A percentile compares a stretch with the other conserved stretches of the same genome.
Conservation (phyloP, 2,329 filamentous ascomycete genomes). For the Penicillium olsonii region DNA sequence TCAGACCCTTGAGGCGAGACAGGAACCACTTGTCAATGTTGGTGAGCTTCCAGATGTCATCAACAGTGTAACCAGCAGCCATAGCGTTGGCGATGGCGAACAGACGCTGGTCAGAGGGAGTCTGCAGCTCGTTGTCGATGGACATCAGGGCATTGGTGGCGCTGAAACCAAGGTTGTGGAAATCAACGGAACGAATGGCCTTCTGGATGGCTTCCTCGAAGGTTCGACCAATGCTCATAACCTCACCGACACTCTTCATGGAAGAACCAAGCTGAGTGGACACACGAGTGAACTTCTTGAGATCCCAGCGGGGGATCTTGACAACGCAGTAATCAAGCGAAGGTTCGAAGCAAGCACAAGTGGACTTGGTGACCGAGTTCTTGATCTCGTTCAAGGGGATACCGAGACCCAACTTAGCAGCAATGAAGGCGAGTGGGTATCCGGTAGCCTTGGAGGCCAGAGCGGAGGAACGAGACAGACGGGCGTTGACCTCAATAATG, state of each 20-base stretch:
- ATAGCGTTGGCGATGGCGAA: slow-evolving; percentile 99
- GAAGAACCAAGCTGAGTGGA: slow-evolving; percentile 94
- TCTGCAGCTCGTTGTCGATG: slow-evolving; percentile 93
- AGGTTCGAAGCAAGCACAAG: slow-evolving; percentile 96
- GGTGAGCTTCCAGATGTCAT: slow-evolving; percentile 97
- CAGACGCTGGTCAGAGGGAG: slow-evolving; percentile 92
- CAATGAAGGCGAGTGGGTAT: slow-evolving; percentile 93
- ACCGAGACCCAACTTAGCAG: slow-evolving; percentile 90
- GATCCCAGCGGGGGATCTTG: slow-evolving; percentile 97
- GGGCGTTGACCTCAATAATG: slow-evolving; percentile 98
- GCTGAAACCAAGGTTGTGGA: slow-evolving; percentile 92
- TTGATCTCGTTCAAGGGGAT: slow-evolving; percentile 96
- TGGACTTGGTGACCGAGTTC: slow-evolving; percentile 93
- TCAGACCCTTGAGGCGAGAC: slow-evolving; percentile 84
- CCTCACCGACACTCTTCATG: slow-evolving; percentile 99
- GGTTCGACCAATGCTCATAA: slow-evolving; percentile 95
- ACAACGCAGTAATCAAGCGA: slow-evolving; percentile 97
- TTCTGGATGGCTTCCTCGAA: slow-evolving; percentile 99
- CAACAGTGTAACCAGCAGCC: slow-evolving; percentile 87
- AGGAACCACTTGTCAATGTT: slow-evolving; percentile 99
- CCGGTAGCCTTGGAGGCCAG: slow-evolving; percentile 96
- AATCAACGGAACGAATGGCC: slow-evolving; percentile 92
- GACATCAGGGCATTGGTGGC: slow-evolving; percentile 91
- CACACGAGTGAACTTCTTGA: slow-evolving; percentile 98
- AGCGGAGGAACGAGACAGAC: slow-evolving; percentile 91